phyloP scores from a whole-genome alignment of 768 basidiomycete species.

The Melanogaster broomeanus region DNA sequence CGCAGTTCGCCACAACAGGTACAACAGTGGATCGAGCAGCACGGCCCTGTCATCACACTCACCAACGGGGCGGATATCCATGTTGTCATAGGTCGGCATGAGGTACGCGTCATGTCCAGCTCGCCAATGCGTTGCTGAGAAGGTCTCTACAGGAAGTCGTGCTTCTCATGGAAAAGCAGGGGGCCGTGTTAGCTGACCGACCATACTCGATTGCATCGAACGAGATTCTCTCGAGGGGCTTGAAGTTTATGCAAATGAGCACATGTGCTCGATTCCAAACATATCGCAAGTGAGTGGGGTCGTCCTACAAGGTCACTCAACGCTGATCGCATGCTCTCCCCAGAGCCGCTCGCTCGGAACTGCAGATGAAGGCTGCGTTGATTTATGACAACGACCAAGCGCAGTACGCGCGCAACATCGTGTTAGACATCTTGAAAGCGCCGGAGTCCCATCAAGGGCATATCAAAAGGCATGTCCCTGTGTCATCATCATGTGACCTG shows the following conservation, averaged over 20 bases:
- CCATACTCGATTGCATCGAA: constrained; percentile 51
- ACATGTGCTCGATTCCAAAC: constrained; percentile 54
- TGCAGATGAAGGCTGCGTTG: constrained; percentile 46
- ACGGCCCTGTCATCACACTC: constrained; percentile 8
- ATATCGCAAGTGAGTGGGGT: constrained; percentile 45
- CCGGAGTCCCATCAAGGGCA: constrained; percentile 4
- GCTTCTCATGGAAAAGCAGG: constrained; percentile 60
- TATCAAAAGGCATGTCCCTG: constrained; percentile 31
- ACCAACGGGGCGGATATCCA: not conserved
- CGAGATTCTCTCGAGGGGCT: constrained; percentile 53
- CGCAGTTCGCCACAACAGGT: not conserved
- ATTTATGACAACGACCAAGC: constrained; percentile 46
- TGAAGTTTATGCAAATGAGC: constrained; percentile 50
- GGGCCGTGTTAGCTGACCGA: constrained; percentile 45
- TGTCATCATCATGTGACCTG: not conserved
- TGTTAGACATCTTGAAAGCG: constrained; percentile 8
- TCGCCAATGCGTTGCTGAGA: not conserved
- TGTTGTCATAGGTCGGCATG: constrained; percentile 8
- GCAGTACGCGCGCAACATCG: constrained; percentile 21
- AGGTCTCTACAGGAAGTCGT: constrained; percentile 17
- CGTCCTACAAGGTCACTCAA: not conserved
- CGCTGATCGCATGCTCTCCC: not conserved
- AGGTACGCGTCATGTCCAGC: not conserved
- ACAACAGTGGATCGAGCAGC: constrained; percentile 6
- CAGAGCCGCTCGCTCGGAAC: constrained; percentile 52